Percentiles rank a stretch among this genome's conserved stretches.
These are phyloP conservation scores for Claviceps digitariae DNA, from an alignment of 2,329 filamentous ascomycete genomes.

Conservation along the genomic window DNA sequence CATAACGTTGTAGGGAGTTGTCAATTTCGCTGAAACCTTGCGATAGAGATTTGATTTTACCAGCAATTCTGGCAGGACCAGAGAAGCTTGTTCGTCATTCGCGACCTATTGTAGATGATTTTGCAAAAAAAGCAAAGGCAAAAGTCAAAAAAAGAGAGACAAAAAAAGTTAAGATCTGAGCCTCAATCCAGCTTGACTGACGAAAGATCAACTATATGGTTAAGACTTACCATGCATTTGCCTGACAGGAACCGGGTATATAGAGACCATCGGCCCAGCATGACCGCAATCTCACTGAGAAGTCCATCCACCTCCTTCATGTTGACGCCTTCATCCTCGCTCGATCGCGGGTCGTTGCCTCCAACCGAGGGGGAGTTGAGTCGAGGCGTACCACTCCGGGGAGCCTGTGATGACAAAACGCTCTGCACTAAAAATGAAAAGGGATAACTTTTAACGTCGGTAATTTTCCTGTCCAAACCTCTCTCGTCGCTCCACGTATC, in stretches of 20 bases:
- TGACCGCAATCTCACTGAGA: conserved; percentile 76
- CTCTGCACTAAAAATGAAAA: conserved; percentile 96
- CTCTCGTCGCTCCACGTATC: conserved; percentile 94
- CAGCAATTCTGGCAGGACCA: conserved; percentile 61
- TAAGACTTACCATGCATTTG: conserved; percentile 60
- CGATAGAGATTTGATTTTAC: conserved; percentile 64
- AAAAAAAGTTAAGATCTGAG: not conserved
- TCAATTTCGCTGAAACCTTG: conserved; percentile 64
- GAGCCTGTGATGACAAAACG: conserved; percentile 64
- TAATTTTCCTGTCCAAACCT: conserved; percentile 70
- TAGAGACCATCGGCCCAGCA: conserved; percentile 86
- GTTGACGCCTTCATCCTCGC: conserved; percentile 85
- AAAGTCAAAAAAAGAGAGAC: not conserved
- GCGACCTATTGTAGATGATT: conserved; percentile 34
- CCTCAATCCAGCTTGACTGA: not conserved
- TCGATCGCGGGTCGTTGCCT: conserved; percentile 40
- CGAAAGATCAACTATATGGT: not conserved
- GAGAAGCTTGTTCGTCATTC: conserved; percentile 36
- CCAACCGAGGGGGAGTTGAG: conserved; percentile 63
- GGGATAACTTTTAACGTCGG: conserved; percentile 93
- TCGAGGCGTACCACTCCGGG: conserved; percentile 49
- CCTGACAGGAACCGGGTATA: conserved; percentile 80
- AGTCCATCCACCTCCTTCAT: conserved; percentile 92
- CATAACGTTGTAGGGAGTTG: conserved; percentile 77
- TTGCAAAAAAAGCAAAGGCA: not conserved